Evolutionary conservation across 2,329 filamentous ascomycete genomes (phyloP).

Genomic region (Fusarium temperatum): DNA sequence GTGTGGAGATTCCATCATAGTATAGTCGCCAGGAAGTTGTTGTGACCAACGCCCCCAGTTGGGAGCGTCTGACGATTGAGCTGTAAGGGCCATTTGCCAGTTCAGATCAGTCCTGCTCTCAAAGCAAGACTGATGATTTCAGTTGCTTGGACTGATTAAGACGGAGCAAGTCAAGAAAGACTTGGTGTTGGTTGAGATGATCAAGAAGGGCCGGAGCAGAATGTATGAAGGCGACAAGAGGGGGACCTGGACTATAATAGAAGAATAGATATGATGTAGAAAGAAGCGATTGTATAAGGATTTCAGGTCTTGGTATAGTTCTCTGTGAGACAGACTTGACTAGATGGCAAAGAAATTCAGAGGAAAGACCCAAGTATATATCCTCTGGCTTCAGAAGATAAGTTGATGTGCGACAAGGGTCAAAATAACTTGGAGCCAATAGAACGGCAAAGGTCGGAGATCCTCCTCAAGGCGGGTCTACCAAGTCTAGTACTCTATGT

Average conservation of each 20-base stretch:
- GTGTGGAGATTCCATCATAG: conserved; percentile 57
- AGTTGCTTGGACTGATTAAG: background rate
- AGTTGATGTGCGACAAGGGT: conserved; percentile 44
- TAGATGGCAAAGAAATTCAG: conserved; percentile 35
- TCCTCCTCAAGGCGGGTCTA: conserved; percentile 40
- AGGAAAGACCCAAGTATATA: conserved; percentile 43
- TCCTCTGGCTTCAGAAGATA: conserved; percentile 35
- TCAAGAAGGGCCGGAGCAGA: conserved; percentile 1
- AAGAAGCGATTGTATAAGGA: conserved; percentile 21
- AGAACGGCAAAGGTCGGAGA: conserved; percentile 45
- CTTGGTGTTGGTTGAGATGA: conserved; percentile 6
- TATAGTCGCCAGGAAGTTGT: conserved; percentile 58
- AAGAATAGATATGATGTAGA: conserved; percentile 21
- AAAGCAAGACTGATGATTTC: conserved; percentile 38
- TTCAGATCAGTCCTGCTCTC: conserved; percentile 36
- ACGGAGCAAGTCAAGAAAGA: conserved; percentile 6
- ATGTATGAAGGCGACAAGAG: conserved; percentile 17
- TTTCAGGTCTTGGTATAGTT: conserved; percentile 27
- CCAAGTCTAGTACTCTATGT: conserved; percentile 33
- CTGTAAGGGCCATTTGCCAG: conserved; percentile 57
- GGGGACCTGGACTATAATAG: conserved; percentile 1
- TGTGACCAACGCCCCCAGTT: conserved; percentile 66
- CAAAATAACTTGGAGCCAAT: conserved; percentile 45
- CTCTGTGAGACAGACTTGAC: conserved; percentile 39
- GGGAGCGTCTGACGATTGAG: conserved; percentile 54